phyloP scores from a whole-genome alignment of 257 asterid genomes.

The Solanum boliviense region DNA sequence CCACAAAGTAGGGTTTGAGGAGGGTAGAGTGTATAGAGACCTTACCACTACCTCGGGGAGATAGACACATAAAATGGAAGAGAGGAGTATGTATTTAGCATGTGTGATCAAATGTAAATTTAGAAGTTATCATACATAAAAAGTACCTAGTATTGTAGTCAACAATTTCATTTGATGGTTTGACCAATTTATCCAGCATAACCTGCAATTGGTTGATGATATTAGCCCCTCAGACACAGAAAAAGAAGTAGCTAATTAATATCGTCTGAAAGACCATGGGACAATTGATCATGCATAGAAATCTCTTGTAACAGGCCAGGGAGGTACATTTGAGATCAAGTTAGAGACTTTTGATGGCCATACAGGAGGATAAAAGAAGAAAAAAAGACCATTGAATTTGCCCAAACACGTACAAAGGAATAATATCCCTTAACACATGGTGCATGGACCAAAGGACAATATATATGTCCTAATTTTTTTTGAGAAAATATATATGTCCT shows the following conservation, averaged over 20 bases:
- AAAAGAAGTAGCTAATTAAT: not conserved
- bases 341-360: not conserved
- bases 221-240: constrained; percentile 15
- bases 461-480: not conserved
- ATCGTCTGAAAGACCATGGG: not conserved
- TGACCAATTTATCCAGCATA: constrained; percentile 83
- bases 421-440: not conserved
- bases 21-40: not conserved
- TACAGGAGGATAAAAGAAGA: not conserved
- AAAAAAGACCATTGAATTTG: not conserved
- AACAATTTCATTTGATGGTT: constrained; percentile 72
- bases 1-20: not conserved
- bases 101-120: not conserved
- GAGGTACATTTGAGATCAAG: not conserved
- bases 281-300: not conserved
- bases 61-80: not conserved
- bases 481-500: not conserved
- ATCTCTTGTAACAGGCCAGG: not conserved
- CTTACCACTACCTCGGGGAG: not conserved
- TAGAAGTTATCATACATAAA: not conserved
- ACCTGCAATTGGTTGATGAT: constrained; percentile 44
- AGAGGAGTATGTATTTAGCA: not conserved
- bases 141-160: constrained; percentile 91
- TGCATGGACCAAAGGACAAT: not conserved
- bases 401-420: not conserved